Percentiles rank a stretch among this genome's conserved stretches.
Conservation (phyloP, 805 yeast species). For the Hyphopichia homilentoma region DNA sequence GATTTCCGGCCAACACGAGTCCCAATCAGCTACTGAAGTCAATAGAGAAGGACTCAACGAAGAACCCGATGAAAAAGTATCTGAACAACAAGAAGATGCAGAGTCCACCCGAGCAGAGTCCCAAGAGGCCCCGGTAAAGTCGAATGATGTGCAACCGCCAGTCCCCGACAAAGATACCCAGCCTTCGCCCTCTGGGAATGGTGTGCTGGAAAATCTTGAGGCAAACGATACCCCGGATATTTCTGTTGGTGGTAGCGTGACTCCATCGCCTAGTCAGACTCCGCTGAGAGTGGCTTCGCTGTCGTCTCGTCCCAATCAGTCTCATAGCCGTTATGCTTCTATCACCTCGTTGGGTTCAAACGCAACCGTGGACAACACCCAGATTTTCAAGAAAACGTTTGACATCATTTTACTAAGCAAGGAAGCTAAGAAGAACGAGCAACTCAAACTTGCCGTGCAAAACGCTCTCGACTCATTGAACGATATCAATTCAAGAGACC, state of each 20-base stretch:
- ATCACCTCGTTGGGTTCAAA: conserved; percentile 11
- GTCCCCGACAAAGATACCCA: conserved; percentile 1
- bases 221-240: background rate
- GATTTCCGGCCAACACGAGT: no score
- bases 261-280: background rate
- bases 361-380: conserved; percentile 21
- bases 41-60: no score
- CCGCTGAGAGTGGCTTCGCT: conserved; percentile 3
- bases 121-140: background rate
- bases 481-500: conserved; percentile 38
- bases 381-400: conserved; percentile 50
- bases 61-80: no score
- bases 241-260: background rate
- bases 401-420: conserved; percentile 54
- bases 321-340: conserved; percentile 13
- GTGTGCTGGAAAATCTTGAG: background rate
- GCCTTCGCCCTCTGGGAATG: background rate
- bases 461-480: conserved; percentile 42
- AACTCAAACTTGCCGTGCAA: conserved; percentile 32
- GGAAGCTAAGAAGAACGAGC: conserved; percentile 55
- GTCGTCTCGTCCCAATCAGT: conserved; percentile 3
- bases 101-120: background rate
- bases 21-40: no score
- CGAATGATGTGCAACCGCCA: conserved; percentile 1
- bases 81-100: background rate